Conservation (phyloP, 176 grass and related monocot genomes). For the Triticum monococcum region DNA sequence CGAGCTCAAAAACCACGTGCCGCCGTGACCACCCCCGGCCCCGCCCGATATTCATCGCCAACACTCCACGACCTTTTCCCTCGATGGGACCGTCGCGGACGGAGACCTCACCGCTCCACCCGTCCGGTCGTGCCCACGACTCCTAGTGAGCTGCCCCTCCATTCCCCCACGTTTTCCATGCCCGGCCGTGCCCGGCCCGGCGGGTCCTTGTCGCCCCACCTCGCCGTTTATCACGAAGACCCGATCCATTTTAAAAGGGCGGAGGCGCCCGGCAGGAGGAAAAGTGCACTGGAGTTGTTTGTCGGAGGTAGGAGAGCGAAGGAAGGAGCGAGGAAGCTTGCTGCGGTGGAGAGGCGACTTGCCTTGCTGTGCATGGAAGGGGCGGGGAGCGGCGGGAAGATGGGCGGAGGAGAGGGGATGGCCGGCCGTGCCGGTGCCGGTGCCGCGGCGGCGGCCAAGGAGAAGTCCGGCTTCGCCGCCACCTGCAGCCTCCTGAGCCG, state of each 20-base stretch:
- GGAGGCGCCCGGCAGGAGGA: background rate
- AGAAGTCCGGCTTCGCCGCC: slow-evolving; percentile 49
- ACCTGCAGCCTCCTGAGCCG: slow-evolving; percentile 65
- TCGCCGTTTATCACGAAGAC: slow-evolving; percentile 20
- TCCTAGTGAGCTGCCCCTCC: background rate
- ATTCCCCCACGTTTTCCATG: slow-evolving; percentile 42
- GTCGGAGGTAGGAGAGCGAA: background rate
- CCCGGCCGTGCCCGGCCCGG: background rate
- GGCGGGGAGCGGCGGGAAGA: background rate
- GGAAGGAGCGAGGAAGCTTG: background rate
- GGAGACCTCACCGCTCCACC: background rate
- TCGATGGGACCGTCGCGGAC: slow-evolving; percentile 3
- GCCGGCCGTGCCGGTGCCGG: background rate
- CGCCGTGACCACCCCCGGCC: background rate
- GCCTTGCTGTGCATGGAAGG: background rate
- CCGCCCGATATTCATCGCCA: background rate
- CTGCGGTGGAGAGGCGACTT: background rate
- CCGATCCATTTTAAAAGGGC: slow-evolving; percentile 21
- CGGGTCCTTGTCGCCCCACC: slow-evolving; percentile 13
- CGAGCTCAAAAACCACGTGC: slow-evolving; percentile 19
- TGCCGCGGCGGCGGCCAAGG: background rate
- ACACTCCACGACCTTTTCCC: background rate
- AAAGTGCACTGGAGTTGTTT: slow-evolving; percentile 1
- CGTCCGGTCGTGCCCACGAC: background rate
- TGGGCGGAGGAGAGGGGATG: background rate